phyloP scores from a whole-genome alignment of 768 basidiomycete genomes.

The Russula abietina region DNA sequence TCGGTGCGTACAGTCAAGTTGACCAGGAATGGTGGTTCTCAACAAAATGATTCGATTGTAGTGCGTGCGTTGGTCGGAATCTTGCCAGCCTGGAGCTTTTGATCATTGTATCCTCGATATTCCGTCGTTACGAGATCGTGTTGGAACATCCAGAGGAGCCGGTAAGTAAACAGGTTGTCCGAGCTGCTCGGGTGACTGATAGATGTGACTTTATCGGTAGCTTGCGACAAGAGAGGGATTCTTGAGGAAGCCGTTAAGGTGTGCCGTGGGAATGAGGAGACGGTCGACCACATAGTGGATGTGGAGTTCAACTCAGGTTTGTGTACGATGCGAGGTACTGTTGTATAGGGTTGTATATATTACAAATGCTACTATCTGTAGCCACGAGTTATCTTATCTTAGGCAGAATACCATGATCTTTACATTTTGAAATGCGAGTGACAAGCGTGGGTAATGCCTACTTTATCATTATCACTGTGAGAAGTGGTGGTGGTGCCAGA shows the following conservation, averaged over 20 bases:
- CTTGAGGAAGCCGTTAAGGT: conserved; percentile 73
- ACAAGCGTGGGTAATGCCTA: too few species aligned
- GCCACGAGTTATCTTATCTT: too few species aligned
- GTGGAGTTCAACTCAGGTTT: neutral
- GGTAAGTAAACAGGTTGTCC: conserved; percentile 36
- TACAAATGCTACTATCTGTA: neutral
- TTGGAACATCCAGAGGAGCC: conserved; percentile 51
- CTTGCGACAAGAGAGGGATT: conserved; percentile 80
- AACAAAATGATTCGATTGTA: conserved; percentile 27
- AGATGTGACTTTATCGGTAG: conserved; percentile 32
- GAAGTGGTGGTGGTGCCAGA: too few species aligned
- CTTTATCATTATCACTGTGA: too few species aligned
- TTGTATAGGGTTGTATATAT: neutral
- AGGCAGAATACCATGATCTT: too few species aligned
- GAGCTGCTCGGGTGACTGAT: neutral
- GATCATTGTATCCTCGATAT: conserved; percentile 74
- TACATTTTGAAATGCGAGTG: too few species aligned
- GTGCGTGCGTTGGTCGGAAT: conserved; percentile 82
- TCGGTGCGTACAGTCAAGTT: conserved; percentile 38
- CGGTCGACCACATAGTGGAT: conserved; percentile 35
- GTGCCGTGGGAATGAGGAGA: conserved; percentile 65
- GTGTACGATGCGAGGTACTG: neutral
- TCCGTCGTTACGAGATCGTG: conserved; percentile 70
- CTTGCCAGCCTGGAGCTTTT: conserved; percentile 73
- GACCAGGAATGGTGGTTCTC: neutral